These are phyloP conservation scores for Auricularia sp. DNA, from an alignment of 768 basidiomycete species.

Conservation along the genomic window DNA sequence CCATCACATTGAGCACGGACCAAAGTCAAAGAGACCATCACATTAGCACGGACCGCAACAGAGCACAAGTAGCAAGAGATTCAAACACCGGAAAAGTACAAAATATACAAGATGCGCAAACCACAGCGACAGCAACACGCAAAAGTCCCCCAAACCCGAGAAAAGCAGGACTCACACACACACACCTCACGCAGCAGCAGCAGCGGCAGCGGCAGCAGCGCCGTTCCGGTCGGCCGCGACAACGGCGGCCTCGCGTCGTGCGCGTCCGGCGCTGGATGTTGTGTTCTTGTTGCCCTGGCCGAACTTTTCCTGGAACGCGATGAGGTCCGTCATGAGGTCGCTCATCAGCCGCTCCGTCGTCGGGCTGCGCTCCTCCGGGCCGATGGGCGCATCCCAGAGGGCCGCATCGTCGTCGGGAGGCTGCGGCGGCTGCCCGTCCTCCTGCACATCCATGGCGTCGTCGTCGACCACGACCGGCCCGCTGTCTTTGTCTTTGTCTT, in stretches of 20 bases:
- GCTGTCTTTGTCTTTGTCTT: constrained; percentile 12
- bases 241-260: neutral
- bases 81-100: too few species aligned
- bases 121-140: too few species aligned
- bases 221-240: neutral
- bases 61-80: too few species aligned
- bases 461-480: neutral
- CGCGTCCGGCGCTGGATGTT: neutral
- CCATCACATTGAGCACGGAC: too few species aligned
- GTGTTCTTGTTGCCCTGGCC: constrained; percentile 23
- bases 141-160: too few species aligned
- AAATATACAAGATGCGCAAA: too few species aligned
- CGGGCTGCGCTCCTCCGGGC: constrained; percentile 1
- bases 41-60: too few species aligned
- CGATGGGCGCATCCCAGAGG: neutral
- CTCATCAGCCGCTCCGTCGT: constrained; percentile 79
- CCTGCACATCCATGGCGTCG: neutral
- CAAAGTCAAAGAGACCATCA: too few species aligned
- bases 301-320: constrained; percentile 80
- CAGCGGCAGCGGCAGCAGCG: neutral
- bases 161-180: too few species aligned
- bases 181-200: neutral
- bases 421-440: neutral
- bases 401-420: neutral
- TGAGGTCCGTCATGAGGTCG: constrained; percentile 82